Percentiles rank a stretch among this genome's conserved stretches.
Conservation (phyloP, 2,329 filamentous ascomycete genomes). For the Parastagonospora nodorum region DNA sequence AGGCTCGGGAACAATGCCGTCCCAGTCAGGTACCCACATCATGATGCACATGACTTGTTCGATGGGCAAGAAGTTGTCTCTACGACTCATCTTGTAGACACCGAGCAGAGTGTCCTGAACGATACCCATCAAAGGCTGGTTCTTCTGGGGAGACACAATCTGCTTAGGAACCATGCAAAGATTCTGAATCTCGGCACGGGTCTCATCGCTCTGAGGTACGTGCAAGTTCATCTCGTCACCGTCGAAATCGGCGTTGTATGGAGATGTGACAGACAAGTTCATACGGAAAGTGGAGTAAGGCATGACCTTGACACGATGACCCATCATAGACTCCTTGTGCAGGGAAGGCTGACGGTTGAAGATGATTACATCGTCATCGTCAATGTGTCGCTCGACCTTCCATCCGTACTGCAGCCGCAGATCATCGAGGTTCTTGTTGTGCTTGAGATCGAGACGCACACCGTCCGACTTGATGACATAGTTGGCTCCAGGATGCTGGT, state of each 20-base stretch:
- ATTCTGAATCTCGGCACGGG: constrained; percentile 89
- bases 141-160: constrained; percentile 96
- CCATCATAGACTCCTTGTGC: constrained; percentile 99
- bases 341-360: constrained; percentile 99
- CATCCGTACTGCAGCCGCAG: constrained; percentile 93
- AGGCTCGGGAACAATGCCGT: constrained; percentile 88
- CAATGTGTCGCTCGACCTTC: constrained; percentile 97
- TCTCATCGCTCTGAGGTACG: constrained; percentile 97
- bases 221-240: constrained; percentile 99
- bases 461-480: constrained; percentile 95
- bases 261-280: constrained; percentile 95
- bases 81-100: constrained; percentile 93
- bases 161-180: constrained; percentile 98
- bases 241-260: constrained; percentile 99
- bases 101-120: constrained; percentile 97
- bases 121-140: constrained; percentile 98
- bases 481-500: constrained; percentile 92
- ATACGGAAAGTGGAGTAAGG: constrained; percentile 98
- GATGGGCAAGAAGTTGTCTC: constrained; percentile 88
- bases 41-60: constrained; percentile 96
- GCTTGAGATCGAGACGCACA: constrained; percentile 90
- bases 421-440: constrained; percentile 85
- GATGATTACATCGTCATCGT: constrained; percentile 96
- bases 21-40: constrained; percentile 97
- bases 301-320: constrained; percentile 96